These are phyloP conservation scores for Hippophae rhamnoides DNA, from an alignment of 306 rosid genomes.

Conservation along the genomic window DNA sequence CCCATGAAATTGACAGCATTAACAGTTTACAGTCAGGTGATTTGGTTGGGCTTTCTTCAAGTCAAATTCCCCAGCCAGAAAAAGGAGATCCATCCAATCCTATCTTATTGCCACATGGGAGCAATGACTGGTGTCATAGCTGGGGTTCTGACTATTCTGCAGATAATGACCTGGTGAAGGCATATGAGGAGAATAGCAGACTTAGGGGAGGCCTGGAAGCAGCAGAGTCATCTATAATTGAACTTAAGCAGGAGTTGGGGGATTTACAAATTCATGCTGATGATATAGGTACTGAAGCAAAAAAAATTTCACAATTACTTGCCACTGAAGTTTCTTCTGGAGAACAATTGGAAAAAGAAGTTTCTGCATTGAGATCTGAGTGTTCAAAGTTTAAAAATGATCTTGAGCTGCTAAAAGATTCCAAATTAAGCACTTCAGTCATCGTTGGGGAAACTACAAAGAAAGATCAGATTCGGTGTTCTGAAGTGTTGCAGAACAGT, in stretches of 20 bases:
- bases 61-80: conserved; percentile 59
- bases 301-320: conserved; percentile 53
- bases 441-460: conserved; percentile 30
- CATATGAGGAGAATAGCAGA: conserved; percentile 57
- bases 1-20: conserved; percentile 68
- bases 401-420: conserved; percentile 42
- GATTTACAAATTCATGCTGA: conserved; percentile 61
- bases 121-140: conserved; percentile 59
- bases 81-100: conserved; percentile 52
- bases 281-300: conserved; percentile 60
- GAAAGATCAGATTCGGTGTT: conserved; percentile 30
- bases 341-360: conserved; percentile 63
- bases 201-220: conserved; percentile 63
- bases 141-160: conserved; percentile 65
- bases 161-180: conserved; percentile 41
- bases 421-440: conserved; percentile 39
- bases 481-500: conserved; percentile 46
- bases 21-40: conserved; percentile 63
- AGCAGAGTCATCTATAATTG: conserved; percentile 65
- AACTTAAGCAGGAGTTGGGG: conserved; percentile 59
- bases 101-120: conserved; percentile 38
- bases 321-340: conserved; percentile 75
- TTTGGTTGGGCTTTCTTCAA: conserved; percentile 47
- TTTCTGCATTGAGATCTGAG: conserved; percentile 57
- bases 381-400: conserved; percentile 70